Conservation (phyloP, 2,329 filamentous ascomycete genomes). For the Sclerotinia subarctica region DNA sequence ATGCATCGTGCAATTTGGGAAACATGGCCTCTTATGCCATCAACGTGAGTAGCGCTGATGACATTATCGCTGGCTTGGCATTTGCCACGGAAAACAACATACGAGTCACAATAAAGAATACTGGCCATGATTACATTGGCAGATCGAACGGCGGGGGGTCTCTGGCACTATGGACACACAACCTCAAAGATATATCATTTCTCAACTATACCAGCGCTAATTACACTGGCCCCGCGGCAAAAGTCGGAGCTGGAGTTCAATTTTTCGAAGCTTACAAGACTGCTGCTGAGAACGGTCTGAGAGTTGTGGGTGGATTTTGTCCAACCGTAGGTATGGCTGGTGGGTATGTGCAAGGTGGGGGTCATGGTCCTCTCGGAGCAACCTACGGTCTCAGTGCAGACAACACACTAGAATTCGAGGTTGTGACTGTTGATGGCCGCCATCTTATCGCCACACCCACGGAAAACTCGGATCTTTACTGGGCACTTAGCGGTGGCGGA, state of each 20-base stretch:
- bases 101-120: constrained; percentile 1
- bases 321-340: neutral
- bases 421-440: constrained; percentile 8
- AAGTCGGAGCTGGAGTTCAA: constrained; percentile 5
- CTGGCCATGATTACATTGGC: constrained; percentile 6
- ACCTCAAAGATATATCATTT: neutral
- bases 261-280: neutral
- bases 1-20: neutral
- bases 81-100: neutral
- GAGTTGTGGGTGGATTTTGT: neutral
- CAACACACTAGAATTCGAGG: constrained; percentile 4
- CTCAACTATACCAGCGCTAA: neutral
- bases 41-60: neutral
- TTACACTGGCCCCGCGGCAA: neutral
- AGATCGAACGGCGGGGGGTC: neutral
- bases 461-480: neutral
- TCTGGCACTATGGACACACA: constrained; percentile 7
- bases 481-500: neutral
- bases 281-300: neutral
- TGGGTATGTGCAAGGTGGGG: constrained; percentile 4
- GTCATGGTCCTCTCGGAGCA: neutral
- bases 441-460: neutral
- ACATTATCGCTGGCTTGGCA: neutral
- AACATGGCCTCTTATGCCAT: neutral
- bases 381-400: constrained; percentile 4